Conservation (phyloP, 2,329 filamentous ascomycete species). For the Xylogone sp. region DNA sequence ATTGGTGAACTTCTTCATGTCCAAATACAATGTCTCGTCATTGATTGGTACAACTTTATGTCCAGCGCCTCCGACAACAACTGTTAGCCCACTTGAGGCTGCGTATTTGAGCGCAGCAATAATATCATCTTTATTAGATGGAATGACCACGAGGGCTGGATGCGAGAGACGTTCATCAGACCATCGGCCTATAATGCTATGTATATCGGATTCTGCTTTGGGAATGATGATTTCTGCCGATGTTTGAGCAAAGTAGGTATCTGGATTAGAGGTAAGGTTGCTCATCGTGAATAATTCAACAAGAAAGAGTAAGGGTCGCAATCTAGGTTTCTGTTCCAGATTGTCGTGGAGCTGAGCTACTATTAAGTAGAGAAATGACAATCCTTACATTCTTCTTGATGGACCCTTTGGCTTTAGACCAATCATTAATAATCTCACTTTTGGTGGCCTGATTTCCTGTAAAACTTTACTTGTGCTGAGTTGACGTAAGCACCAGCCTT, state of each 20-base stretch:
- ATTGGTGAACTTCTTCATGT: constrained; percentile 27
- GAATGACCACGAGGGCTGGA: constrained; percentile 26
- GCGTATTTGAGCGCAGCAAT: constrained; percentile 23
- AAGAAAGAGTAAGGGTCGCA: too few relatives aligned
- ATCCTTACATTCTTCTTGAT: too few relatives aligned
- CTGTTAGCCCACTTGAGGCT: constrained; percentile 20
- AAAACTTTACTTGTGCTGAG: too few relatives aligned
- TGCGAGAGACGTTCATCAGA: constrained; percentile 22
- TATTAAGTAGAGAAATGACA: too few relatives aligned
- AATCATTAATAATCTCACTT: too few relatives aligned
- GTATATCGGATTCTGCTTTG: not conserved
- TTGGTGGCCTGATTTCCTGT: too few relatives aligned
- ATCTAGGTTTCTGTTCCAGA: too few relatives aligned
- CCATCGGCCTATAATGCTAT: constrained; percentile 24
- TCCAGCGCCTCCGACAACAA: constrained; percentile 27
- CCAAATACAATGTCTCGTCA: constrained; percentile 28
- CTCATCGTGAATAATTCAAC: not conserved
- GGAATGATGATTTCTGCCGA: not conserved
- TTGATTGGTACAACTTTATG: constrained; percentile 29
- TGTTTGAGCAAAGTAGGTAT: not conserved
- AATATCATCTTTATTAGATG: constrained; percentile 27
- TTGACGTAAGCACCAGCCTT: too few relatives aligned
- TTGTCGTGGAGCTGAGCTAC: too few relatives aligned
- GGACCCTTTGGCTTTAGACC: too few relatives aligned
- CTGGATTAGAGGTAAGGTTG: not conserved